Percentiles rank a stretch among this genome's conserved stretches.
Evolutionary conservation across 768 basidiomycete genomes (phyloP).

Genomic region (Leucosporidium yakuticum): DNA sequence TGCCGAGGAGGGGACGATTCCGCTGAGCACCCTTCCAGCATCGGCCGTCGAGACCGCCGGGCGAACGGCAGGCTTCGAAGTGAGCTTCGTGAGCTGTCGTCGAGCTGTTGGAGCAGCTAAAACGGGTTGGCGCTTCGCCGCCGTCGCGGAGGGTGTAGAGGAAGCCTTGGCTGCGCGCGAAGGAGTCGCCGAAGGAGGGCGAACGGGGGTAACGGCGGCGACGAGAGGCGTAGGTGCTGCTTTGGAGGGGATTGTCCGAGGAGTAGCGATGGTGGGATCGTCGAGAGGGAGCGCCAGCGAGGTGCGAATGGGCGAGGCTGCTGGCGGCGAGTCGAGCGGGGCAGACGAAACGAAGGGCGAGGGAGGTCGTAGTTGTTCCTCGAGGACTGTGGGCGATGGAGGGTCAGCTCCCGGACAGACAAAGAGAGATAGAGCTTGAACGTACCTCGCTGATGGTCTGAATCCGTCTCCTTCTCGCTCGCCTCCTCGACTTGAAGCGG

Average conservation of each 20-base stretch:
- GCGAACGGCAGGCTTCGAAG: background rate
- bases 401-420: background rate
- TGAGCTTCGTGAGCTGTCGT: background rate
- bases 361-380: too few species aligned
- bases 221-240: background rate
- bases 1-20: too few species aligned
- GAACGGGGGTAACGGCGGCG: background rate
- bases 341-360: background rate
- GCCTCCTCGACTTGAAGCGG: background rate
- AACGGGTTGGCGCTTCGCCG: background rate
- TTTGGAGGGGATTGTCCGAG: background rate
- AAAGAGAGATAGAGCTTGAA: background rate
- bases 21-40: background rate
- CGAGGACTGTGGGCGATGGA: background rate
- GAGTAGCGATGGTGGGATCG: background rate
- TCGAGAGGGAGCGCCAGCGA: background rate
- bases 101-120: background rate
- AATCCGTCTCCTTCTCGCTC: background rate
- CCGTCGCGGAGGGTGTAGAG: background rate
- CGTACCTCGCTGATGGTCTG: background rate
- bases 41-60: background rate
- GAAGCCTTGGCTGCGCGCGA: background rate
- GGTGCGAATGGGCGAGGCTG: background rate
- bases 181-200: background rate
- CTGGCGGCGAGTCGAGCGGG: background rate